Conservation (phyloP, 305 asterid species). For the Fraxinus platypoda region DNA sequence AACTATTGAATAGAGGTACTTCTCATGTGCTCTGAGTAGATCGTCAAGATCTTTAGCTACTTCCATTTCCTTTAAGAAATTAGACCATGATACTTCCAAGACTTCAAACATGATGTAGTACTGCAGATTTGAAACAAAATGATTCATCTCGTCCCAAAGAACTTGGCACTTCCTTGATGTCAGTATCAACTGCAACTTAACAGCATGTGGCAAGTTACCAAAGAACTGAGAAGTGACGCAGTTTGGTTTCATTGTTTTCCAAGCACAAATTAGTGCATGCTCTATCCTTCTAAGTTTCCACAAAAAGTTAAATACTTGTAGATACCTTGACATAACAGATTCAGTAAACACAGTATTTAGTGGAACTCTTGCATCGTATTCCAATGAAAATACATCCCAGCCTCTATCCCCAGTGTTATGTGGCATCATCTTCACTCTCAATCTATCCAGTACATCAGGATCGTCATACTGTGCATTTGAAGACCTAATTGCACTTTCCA, state of each 20-base stretch:
- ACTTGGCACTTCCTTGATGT: constrained; percentile 95
- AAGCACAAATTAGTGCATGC: constrained; percentile 86
- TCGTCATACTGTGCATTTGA: constrained; percentile 97
- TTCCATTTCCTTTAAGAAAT: constrained; percentile 83
- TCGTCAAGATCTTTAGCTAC: constrained; percentile 91
- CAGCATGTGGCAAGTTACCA: constrained; percentile 70
- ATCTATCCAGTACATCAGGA: constrained; percentile 78
- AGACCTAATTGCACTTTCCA: constrained; percentile 89
- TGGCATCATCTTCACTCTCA: constrained; percentile 97
- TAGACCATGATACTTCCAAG: constrained; percentile 93
- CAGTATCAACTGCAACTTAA: constrained; percentile 71
- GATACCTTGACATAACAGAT: constrained; percentile 85
- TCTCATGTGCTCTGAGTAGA: constrained; percentile 86
- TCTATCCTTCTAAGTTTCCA: constrained; percentile 98
- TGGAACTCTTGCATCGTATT: constrained; percentile 88
- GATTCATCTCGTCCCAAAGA: constrained; percentile 99
- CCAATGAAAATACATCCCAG: constrained; percentile 98
- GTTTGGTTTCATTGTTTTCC: constrained; percentile 97
- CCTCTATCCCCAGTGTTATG: constrained; percentile 94
- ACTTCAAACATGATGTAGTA: constrained; percentile 98
- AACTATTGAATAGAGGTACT: constrained; percentile 73
- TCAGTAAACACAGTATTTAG: constrained; percentile 86
- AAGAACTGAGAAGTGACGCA: constrained; percentile 78
- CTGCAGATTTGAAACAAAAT: constrained; percentile 92
- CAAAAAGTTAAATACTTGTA: constrained; percentile 85